Conservation (phyloP, 441 rosid species). For the Lepidium campestre region DNA sequence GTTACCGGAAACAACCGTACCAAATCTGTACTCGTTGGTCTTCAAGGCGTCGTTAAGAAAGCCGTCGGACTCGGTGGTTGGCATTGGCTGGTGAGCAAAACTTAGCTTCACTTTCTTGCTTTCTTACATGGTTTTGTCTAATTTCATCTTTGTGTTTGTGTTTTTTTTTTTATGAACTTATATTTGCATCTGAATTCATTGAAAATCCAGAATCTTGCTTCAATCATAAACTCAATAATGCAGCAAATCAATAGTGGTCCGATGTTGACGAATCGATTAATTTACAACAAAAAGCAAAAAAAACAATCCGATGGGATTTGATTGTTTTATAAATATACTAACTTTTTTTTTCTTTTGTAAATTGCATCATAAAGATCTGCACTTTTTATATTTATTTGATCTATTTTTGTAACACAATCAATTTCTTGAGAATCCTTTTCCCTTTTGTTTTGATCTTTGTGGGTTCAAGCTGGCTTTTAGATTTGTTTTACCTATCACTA, state of each 20-base stretch:
- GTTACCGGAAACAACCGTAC: slow-evolving; percentile 96
- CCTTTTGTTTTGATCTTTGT: slow-evolving; percentile 6
- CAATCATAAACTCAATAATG: slow-evolving; percentile 15
- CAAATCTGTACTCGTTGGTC: slow-evolving; percentile 93
- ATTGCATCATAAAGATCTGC: slow-evolving; percentile 13
- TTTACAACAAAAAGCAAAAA: background rate
- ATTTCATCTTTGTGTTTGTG: background rate
- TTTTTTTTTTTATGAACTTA: background rate
- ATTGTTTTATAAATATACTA: background rate
- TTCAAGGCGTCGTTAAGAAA: slow-evolving; percentile 90
- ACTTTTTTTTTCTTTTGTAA: slow-evolving; percentile 7
- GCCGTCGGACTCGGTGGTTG: slow-evolving; percentile 96
- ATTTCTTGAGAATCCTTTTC: slow-evolving; percentile 22
- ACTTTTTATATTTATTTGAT: slow-evolving; percentile 8
- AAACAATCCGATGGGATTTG: background rate
- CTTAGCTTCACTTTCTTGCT: background rate
- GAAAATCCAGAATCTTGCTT: background rate
- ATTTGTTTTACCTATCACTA: slow-evolving; percentile 25
- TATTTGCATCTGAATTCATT: background rate
- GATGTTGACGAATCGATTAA: slow-evolving; percentile 8
- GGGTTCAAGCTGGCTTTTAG: slow-evolving; percentile 30
- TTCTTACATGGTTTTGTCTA: slow-evolving; percentile 4
- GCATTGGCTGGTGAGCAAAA: slow-evolving; percentile 81
- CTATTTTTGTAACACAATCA: background rate
- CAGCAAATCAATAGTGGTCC: background rate